Evolutionary conservation across 140 eudicot species (phyloP).

Genomic region (Stevia rebaudiana): DNA sequence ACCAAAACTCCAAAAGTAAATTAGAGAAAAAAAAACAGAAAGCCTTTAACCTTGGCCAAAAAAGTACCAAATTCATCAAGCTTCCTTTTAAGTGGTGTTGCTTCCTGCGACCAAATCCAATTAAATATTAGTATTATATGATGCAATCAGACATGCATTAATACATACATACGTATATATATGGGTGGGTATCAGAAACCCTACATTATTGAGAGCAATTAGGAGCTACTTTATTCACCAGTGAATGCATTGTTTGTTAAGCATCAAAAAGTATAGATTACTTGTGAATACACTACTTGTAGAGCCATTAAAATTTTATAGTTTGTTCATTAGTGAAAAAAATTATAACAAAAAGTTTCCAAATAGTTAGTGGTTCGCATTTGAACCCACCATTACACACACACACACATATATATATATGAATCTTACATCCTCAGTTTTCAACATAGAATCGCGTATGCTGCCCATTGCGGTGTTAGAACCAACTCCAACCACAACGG

Average conservation of each 20-base stretch:
- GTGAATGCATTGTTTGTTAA: not conserved
- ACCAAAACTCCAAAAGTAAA: slow-evolving; percentile 17
- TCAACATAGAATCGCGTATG: slow-evolving; percentile 97
- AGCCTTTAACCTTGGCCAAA: slow-evolving; percentile 73
- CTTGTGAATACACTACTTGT: not conserved
- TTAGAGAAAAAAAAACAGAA: not conserved
- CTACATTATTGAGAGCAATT: not conserved
- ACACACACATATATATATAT: not conserved
- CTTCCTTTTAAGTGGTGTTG: slow-evolving; percentile 85
- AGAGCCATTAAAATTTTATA: not conserved
- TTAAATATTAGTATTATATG: not conserved
- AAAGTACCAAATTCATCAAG: slow-evolving; percentile 97
- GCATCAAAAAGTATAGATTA: not conserved
- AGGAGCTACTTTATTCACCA: not conserved
- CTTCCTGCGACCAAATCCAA: slow-evolving; percentile 54
- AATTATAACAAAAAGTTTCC: not conserved
- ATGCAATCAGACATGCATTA: slow-evolving; percentile 24
- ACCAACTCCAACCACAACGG: slow-evolving; percentile 93
- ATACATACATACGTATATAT: not conserved
- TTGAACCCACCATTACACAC: not conserved
- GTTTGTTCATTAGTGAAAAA: not conserved
- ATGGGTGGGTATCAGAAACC: not conserved
- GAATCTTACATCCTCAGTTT: slow-evolving; percentile 80
- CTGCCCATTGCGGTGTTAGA: slow-evolving; percentile 99
- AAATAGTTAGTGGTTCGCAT: not conserved